phyloP scores from a whole-genome alignment of 768 basidiomycete genomes.

The Boletellus emodensis region DNA sequence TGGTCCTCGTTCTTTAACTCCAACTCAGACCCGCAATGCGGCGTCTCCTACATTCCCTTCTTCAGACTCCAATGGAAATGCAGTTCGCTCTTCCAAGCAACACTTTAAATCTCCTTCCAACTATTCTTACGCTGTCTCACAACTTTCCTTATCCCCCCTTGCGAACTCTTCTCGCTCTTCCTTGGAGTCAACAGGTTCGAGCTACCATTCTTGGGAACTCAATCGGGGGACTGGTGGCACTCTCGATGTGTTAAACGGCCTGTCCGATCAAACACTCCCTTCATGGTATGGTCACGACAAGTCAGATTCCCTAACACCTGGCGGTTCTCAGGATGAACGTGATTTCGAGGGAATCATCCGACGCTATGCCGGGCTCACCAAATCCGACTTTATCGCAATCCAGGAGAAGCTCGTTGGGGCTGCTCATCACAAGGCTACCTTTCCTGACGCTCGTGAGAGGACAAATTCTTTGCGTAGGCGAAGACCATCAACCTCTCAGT shows the following conservation, averaged over 20 bases:
- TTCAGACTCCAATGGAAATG: conserved; percentile 35
- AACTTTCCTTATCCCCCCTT: conserved; percentile 65
- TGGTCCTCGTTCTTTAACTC: conserved; percentile 57
- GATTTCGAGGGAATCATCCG: conserved; percentile 67
- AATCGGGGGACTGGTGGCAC: conserved; percentile 51
- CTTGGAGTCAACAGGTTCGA: conserved; percentile 75
- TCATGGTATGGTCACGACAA: conserved; percentile 68
- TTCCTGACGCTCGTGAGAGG: conserved; percentile 57
- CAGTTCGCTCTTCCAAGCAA: conserved; percentile 54
- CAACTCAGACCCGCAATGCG: conserved; percentile 59
- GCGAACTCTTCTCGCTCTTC: conserved; percentile 77
- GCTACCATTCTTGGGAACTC: conserved; percentile 78
- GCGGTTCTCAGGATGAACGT: conserved; percentile 49
- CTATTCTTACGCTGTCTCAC: conserved; percentile 47
- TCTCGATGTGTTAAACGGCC: conserved; percentile 50
- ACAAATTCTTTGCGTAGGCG: conserved; percentile 69
- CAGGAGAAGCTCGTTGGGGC: conserved; percentile 74
- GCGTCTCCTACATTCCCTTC: conserved; percentile 42
- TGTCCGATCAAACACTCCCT: conserved; percentile 42
- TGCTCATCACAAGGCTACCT: conserved; percentile 52
- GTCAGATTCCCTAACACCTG: conserved; percentile 45
- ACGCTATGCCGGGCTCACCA: conserved; percentile 63
- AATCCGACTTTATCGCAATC: conserved; percentile 64
- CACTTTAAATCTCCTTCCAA: conserved; percentile 44
- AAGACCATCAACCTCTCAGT: conserved; percentile 80